Conservation (phyloP, 345 rosid species). For the Capsella bursapastoris region DNA sequence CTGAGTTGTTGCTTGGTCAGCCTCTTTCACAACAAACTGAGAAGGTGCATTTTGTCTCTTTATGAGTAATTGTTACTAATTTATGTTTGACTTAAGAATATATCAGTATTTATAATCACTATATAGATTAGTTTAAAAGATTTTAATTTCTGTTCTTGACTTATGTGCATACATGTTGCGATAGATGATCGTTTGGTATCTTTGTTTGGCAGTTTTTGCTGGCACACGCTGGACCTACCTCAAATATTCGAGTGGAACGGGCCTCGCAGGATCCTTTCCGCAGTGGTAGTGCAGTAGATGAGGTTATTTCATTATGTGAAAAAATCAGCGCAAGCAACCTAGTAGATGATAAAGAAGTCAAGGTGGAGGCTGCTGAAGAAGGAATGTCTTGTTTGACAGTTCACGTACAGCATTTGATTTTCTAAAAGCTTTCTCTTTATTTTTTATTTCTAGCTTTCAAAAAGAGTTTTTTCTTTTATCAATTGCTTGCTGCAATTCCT, state of each 20-base stretch:
- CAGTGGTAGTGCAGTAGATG: constrained; percentile 74
- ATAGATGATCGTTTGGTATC: constrained; percentile 18
- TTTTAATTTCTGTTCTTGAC: constrained; percentile 9
- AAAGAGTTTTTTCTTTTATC: neutral
- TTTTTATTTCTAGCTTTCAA: neutral
- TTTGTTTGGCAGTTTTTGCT: constrained; percentile 58
- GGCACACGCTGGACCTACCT: constrained; percentile 89
- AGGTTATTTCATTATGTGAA: constrained; percentile 71
- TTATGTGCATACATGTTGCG: constrained; percentile 4
- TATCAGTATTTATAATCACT: constrained; percentile 7
- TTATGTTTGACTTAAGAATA: constrained; percentile 16
- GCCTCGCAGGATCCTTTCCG: constrained; percentile 54
- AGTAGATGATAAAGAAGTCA: constrained; percentile 42
- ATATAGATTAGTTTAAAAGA: neutral
- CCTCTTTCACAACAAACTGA: constrained; percentile 78
- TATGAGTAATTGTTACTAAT: constrained; percentile 5
- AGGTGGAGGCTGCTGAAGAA: constrained; percentile 38
- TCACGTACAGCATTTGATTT: constrained; percentile 49
- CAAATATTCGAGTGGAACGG: constrained; percentile 78
- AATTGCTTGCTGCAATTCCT: constrained; percentile 13
- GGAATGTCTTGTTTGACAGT: constrained; percentile 43
- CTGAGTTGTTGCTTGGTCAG: constrained; percentile 76
- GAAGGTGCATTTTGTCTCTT: constrained; percentile 59
- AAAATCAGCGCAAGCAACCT: constrained; percentile 44
- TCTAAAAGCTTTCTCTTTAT: neutral